Conservation (phyloP, 2,329 filamentous ascomycete genomes). For the Colletotrichum sp. region DNA sequence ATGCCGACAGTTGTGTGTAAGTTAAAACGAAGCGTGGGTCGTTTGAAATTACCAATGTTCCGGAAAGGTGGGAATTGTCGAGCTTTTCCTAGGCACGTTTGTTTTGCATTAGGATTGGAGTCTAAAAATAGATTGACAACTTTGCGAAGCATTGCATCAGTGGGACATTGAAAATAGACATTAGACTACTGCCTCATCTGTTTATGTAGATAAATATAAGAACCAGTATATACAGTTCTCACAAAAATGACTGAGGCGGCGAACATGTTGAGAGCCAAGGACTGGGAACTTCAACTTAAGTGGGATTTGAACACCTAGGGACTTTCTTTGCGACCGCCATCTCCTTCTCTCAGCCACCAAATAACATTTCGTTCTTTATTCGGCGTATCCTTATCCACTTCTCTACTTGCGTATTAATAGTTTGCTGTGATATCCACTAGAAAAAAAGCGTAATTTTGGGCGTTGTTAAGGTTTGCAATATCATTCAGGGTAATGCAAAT, state of each 20-base stretch:
- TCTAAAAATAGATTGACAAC: not conserved
- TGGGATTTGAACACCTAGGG: not conserved
- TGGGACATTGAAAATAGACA: not conserved
- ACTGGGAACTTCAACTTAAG: not conserved
- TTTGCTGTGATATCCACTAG: not conserved
- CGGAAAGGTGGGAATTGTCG: not conserved
- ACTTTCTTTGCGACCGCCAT: not conserved
- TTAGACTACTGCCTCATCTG: not conserved
- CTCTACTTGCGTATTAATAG: not conserved
- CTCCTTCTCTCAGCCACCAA: not conserved
- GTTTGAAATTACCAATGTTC: not conserved
- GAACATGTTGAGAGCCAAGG: not conserved
- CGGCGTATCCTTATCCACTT: not conserved
- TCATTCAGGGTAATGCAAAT: not conserved
- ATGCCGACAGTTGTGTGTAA: not conserved
- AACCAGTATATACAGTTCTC: not conserved
- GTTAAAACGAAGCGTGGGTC: rapidly evolving
- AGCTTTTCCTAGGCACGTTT: rapidly evolving
- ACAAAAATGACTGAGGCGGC: not conserved
- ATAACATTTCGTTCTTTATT: not conserved
- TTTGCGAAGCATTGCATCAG: not conserved
- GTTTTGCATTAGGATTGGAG: not conserved
- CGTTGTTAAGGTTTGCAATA: not conserved
- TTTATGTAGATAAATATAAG: rapidly evolving
- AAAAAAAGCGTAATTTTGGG: not conserved